A percentile compares a stretch with the other conserved stretches of the same genome.
Evolutionary conservation across 176 grass and related monocot genomes (phyloP).

Genomic region (Themeda triandra): DNA sequence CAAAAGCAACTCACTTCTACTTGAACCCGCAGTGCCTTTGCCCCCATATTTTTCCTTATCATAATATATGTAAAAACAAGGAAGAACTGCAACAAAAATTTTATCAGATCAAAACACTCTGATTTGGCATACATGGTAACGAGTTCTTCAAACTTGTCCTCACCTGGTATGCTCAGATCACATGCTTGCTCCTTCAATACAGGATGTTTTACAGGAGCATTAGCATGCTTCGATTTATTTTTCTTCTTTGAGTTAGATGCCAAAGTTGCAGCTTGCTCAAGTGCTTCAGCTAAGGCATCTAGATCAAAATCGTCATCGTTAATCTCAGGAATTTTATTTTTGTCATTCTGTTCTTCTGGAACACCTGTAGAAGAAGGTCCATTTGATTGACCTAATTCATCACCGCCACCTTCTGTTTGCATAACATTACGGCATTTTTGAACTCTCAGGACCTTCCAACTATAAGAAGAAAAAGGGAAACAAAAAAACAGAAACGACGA

Average conservation of each 20-base stretch:
- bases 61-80: constrained; percentile 93
- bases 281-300: constrained; percentile 65
- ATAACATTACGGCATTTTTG: constrained; percentile 46
- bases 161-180: constrained; percentile 52
- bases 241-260: constrained; percentile 75
- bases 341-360: constrained; percentile 29
- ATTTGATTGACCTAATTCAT: constrained; percentile 20
- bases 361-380: constrained; percentile 1
- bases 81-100: constrained; percentile 55
- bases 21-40: constrained; percentile 28
- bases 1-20: constrained; percentile 32
- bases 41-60: constrained; percentile 35
- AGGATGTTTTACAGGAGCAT: constrained; percentile 26
- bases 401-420: constrained; percentile 10
- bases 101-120: background rate
- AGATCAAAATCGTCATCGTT: constrained; percentile 63
- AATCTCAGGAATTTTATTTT: background rate
- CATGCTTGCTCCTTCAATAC: constrained; percentile 32
- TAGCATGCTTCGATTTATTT: constrained; percentile 40
- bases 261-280: constrained; percentile 65
- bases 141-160: background rate
- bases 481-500: background rate
- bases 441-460: constrained; percentile 77
- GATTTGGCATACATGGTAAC: background rate
- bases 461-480: constrained; percentile 27